Percentiles rank a stretch among this genome's conserved stretches.
Evolutionary conservation across 768 basidiomycete genomes (phyloP).

Genomic region (Chlorophyllum brunneum): DNA sequence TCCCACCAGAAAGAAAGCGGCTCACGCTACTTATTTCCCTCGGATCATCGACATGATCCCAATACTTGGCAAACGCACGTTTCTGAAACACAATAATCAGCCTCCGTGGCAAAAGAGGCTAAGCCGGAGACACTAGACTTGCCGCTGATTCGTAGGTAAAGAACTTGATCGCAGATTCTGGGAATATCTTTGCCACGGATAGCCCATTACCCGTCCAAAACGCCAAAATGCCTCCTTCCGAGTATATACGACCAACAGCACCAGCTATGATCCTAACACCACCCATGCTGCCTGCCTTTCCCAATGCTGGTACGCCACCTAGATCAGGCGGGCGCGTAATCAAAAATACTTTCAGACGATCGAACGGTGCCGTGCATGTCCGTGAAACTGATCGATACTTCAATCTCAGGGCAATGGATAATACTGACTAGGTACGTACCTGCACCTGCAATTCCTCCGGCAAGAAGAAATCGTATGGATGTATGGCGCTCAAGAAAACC

Average conservation of each 20-base stretch:
- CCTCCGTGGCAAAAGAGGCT: slow-evolving; percentile 12
- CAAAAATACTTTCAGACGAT: slow-evolving; percentile 93
- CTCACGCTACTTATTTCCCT: slow-evolving; percentile 87
- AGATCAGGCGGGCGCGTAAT: slow-evolving; percentile 85
- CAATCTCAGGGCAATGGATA: slow-evolving; percentile 23
- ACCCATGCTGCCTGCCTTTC: slow-evolving; percentile 36
- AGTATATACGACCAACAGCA: slow-evolving; percentile 79
- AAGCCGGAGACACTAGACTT: slow-evolving; percentile 28
- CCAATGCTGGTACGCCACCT: slow-evolving; percentile 45
- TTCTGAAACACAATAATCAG: slow-evolving; percentile 50
- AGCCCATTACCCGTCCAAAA: slow-evolving; percentile 99
- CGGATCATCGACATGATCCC: slow-evolving; percentile 86
- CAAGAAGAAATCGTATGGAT: slow-evolving; percentile 85
- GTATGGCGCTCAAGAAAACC: slow-evolving; percentile 63
- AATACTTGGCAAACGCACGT: slow-evolving; percentile 88
- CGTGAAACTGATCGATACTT: slow-evolving; percentile 66
- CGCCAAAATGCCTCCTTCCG: slow-evolving; percentile 82
- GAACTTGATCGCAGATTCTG: slow-evolving; percentile 99
- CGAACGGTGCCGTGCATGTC: slow-evolving; percentile 96
- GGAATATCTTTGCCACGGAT: slow-evolving; percentile 93
- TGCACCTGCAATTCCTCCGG: slow-evolving; percentile 93
- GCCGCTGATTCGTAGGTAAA: slow-evolving; percentile 92
- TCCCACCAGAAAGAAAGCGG: slow-evolving; percentile 91
- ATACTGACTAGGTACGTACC: slow-evolving; percentile 48
- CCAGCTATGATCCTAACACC: slow-evolving; percentile 62